Conservation (phyloP, 192 early-diverging fungal species). For the Entomortierella chlamydospora region DNA sequence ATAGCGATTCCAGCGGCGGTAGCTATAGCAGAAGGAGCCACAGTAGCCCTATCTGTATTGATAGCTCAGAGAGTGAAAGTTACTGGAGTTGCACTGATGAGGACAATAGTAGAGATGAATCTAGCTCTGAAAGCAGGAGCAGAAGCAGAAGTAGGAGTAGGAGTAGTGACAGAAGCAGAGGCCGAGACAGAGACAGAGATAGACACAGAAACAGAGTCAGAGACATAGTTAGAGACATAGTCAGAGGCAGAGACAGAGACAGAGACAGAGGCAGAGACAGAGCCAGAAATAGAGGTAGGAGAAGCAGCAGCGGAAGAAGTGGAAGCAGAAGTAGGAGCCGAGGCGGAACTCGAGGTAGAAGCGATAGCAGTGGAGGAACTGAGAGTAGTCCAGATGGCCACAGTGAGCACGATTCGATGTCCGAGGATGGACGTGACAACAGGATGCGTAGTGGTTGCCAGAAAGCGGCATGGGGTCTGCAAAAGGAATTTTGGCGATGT, state of each 20-base stretch:
- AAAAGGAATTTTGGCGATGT: background rate
- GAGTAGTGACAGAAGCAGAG: background rate
- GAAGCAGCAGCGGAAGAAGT: background rate
- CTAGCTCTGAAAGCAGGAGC: background rate
- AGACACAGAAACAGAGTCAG: background rate
- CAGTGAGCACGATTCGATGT: background rate
- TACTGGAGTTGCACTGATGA: too few species aligned
- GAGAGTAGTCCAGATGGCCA: background rate
- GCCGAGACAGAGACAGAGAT: background rate
- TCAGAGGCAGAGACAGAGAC: background rate
- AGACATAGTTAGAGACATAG: background rate
- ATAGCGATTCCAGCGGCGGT: background rate
- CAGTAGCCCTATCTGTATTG: background rate
- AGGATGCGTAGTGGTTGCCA: too few species aligned
- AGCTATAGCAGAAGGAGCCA: background rate
- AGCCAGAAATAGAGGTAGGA: background rate
- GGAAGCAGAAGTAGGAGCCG: background rate
- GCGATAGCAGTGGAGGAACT: background rate
- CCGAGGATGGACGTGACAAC: too few species aligned
- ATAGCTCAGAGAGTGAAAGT: background rate
- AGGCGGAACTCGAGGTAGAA: too few species aligned
- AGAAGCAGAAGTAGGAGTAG: background rate
- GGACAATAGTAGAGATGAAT: too few species aligned
- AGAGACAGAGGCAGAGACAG: background rate
- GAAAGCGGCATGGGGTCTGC: too few species aligned